These are phyloP conservation scores for Viscum album DNA, from an alignment of 177 flowering plant species.

Conservation along the genomic window DNA sequence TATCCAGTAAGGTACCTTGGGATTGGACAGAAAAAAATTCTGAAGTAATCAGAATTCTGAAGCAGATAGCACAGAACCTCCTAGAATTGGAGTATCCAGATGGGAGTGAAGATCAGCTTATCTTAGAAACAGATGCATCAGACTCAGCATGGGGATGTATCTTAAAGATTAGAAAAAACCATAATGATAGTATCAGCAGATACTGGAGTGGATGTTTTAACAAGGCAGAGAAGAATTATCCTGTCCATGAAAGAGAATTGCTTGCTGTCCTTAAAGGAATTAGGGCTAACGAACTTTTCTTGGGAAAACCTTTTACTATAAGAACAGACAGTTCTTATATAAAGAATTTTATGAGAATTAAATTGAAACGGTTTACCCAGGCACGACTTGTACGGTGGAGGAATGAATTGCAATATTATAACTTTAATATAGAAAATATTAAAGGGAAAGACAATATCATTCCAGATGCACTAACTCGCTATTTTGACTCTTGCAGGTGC, in stretches of 20 bases:
- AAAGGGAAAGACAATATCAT: not conserved
- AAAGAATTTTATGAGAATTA: not conserved
- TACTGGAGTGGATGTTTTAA: not conserved
- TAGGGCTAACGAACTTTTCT: not conserved
- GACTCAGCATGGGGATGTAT: not conserved
- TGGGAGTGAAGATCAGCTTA: not conserved
- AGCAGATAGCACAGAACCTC: not conserved
- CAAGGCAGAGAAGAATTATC: not conserved
- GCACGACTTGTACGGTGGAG: not conserved
- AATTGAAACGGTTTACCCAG: not conserved
- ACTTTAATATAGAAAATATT: not conserved
- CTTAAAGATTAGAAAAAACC: too few relatives aligned
- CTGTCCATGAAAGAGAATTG: not conserved
- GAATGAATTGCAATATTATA: not conserved
- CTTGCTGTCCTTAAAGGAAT: not conserved
- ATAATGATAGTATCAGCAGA: not conserved
- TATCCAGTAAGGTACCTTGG: not conserved
- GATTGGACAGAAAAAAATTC: not conserved
- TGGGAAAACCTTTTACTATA: not conserved
- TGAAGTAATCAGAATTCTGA: not conserved
- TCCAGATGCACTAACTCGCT: not conserved
- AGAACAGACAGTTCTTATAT: not conserved
- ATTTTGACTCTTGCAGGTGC: not conserved
- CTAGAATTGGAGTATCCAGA: not conserved
- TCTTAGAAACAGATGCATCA: not conserved